Base-by-base conservation (phyloP, 2,329 filamentous ascomycete species). In the Pezicula carpinea region DNA sequence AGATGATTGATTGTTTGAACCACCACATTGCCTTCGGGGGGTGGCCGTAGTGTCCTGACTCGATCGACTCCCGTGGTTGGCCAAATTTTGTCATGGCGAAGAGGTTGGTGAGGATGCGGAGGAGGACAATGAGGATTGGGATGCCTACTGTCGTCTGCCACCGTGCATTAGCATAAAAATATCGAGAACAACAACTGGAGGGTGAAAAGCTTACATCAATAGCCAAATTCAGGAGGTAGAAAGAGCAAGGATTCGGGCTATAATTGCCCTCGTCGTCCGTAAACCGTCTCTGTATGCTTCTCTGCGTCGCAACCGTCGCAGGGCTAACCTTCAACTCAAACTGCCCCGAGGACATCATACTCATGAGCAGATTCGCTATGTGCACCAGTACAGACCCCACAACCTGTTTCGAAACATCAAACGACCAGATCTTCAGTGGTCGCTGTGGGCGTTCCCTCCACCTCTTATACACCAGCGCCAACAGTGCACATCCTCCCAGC, bases 401-500 rank as follows among this genome's bases (percentile, higher is more conserved):
- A 45, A 99, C 89, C 73, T 99, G 93, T 73, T 99, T 99, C 26
- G 89, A 95, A 19, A 84, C 93, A 64, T 99, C 93, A 66, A 97
- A 99, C 66, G 88, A 91, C 92, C 93, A 99, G 55, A 99, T 90
- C 76, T 95, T 95, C 62, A 97, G 64, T 1, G 92, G 92, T 46
- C 93, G 80, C 65, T 96, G 92, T 1, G 93, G 92, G 48, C 88
- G 79, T 69, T 99, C 93, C 55, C 88, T 81, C 82, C 87, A 96
- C 57, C 93, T 80, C 73, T 99, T 99, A 73, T 82, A 95, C 6
- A 97, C 92, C 41, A 99, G 77, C 1, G 90, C 88, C 46, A 92
- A 73, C 44, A 97, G 71, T 7, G 93, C 93, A 47, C 96, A 72
- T 15, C 77, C 80, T 15, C 93, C 93, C 15, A 99, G 80, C 1